These are phyloP conservation scores for Thalassiosira hispida DNA, from an alignment of 352 stramenopile species.

Conservation along the genomic window DNA sequence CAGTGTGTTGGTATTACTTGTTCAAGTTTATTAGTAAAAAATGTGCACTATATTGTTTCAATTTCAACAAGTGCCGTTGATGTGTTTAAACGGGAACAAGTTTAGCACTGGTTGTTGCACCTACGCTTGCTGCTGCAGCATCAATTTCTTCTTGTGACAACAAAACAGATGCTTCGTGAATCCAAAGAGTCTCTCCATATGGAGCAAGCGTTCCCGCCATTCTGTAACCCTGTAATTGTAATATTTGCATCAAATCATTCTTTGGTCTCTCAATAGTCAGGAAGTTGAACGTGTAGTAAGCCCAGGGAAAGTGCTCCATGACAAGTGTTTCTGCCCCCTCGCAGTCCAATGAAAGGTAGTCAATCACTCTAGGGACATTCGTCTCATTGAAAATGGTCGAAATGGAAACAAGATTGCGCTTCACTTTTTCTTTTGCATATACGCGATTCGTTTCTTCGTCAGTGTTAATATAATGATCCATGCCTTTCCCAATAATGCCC, in stretches of 20 bases:
- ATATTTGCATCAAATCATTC: slow-evolving; percentile 37
- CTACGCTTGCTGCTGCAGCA: too few species aligned
- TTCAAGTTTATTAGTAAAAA: too few species aligned
- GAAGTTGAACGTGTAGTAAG: slow-evolving; percentile 26
- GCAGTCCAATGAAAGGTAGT: slow-evolving; percentile 33
- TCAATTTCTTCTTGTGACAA: too few species aligned
- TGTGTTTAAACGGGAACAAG: too few species aligned
- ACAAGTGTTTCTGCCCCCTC: slow-evolving; percentile 40
- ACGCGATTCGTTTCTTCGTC: too few species aligned
- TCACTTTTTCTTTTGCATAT: not conserved
- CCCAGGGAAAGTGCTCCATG: slow-evolving; percentile 42
- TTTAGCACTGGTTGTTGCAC: too few species aligned
- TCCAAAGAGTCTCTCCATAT: slow-evolving; percentile 67
- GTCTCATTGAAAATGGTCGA: slow-evolving; percentile 17
- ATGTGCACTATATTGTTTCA: too few species aligned
- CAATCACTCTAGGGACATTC: slow-evolving; percentile 28
- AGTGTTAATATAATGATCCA: too few species aligned
- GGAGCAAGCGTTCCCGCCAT: slow-evolving; percentile 44
- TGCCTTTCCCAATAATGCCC: slow-evolving; percentile 22
- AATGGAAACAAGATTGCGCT: slow-evolving; percentile 20
- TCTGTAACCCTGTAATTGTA: slow-evolving; percentile 51
- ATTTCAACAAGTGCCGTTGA: too few species aligned
- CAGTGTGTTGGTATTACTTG: too few species aligned
- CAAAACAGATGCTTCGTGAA: slow-evolving; percentile 17
- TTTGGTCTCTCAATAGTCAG: slow-evolving; percentile 36